These are phyloP conservation scores for Russula sp. DNA, from an alignment of 768 basidiomycete genomes.

Conservation along the genomic window DNA sequence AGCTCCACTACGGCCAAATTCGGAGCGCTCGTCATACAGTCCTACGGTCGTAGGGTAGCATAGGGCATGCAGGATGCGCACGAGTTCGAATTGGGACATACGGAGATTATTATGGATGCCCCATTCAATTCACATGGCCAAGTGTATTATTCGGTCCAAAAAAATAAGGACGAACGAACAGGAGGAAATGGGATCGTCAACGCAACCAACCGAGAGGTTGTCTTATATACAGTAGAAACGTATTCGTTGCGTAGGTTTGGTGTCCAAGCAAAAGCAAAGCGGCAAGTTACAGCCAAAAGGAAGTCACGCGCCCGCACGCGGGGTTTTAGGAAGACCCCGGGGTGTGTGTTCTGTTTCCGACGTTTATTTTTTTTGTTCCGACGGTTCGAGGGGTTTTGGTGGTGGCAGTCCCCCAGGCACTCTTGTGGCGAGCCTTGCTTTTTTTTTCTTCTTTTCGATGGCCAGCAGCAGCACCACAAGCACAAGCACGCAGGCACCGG, in stretches of 20 bases:
- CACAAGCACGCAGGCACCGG: constrained; percentile 26
- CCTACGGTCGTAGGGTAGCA: too few species aligned
- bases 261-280: too few species aligned
- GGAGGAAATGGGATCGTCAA: background rate
- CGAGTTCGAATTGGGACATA: background rate
- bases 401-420: constrained; percentile 20
- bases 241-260: too few species aligned
- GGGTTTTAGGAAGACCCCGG: background rate
- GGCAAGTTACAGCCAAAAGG: too few species aligned
- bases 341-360: background rate
- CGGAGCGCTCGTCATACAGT: background rate
- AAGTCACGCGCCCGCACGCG: background rate
- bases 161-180: background rate
- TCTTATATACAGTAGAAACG: too few species aligned
- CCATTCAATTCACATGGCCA: background rate
- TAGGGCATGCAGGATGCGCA: background rate
- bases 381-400: too few species aligned
- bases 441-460: constrained; percentile 13
- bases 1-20: background rate
- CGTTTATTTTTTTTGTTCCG: background rate
- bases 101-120: constrained; percentile 25
- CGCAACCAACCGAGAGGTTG: background rate
- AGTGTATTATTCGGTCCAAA: background rate
- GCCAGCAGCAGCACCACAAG: constrained; percentile 28
- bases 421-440: constrained; percentile 12